Percentiles rank a stretch among this genome's conserved stretches.
phyloP scores from a whole-genome alignment of 2,329 filamentous ascomycete species.

The Aspergillus niger region DNA sequence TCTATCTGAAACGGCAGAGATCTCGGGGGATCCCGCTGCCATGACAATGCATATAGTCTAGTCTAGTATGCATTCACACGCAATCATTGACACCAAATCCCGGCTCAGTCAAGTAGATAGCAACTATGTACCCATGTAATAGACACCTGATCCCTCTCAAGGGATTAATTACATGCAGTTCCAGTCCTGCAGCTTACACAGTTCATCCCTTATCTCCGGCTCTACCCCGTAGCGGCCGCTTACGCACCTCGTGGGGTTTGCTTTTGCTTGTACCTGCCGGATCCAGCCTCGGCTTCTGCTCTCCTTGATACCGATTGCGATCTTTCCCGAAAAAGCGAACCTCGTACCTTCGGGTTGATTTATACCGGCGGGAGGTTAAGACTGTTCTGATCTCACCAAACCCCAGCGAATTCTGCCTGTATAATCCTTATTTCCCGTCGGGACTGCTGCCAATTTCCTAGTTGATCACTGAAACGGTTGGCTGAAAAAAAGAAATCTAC shows the following conservation, averaged over 20 bases:
- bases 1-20: background rate
- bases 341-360: slow-evolving; percentile 1
- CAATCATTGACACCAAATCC: background rate
- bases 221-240: background rate
- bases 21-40: background rate
- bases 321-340: background rate
- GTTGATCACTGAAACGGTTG: no score
- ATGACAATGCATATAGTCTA: background rate
- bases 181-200: background rate
- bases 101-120: background rate
- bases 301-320: background rate
- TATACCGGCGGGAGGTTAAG: background rate
- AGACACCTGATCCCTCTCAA: background rate
- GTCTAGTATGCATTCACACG: no score
- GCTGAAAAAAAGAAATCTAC: background rate
- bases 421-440: background rate
- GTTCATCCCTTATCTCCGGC: background rate
- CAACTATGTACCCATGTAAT: background rate
- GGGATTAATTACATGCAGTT: background rate
- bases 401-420: background rate
- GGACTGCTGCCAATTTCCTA: background rate
- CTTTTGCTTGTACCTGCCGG: background rate
- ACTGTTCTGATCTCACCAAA: background rate
- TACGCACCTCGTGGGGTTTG: background rate
- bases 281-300: background rate